Evolutionary conservation across 2,329 filamentous ascomycete species (phyloP), one percentile per base, ranked within the genome.

Genomic region (Fusarium sp.): DNA sequence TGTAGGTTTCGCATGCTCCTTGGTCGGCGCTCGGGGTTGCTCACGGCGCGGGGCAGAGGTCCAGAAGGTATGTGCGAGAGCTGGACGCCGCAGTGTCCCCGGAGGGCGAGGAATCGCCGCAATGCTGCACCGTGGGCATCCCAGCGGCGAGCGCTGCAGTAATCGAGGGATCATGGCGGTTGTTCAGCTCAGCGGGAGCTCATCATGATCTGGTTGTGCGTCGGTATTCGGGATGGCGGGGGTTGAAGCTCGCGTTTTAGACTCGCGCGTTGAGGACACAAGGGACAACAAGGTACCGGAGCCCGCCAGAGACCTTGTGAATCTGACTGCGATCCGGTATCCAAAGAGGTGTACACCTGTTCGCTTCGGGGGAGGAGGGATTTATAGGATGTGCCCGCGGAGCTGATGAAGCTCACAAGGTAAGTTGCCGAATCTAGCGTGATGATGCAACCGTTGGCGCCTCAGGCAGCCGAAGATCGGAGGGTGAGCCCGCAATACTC

Each of bases 151-250:
- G 60, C 80, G 77, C 47, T 72, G 69, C 7, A 80, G 64, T 51
- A 82, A 70, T 77, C 80, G 78, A 63, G 79, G 72, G 60, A 82
- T 79, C 80, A 82, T 82, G 46, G 69, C 77, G 59, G 62, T 55
- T 67, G 52, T 68, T 73, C 57, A 73, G 71, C 59, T 70, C 66
- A 65, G 64, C 39, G 62, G 62, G 66, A 75, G 71, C 66, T 70
- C 75, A 75, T 78, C 62, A 73, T 75, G 71, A 62, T 41, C 15
- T 23, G n/a, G 67, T 55, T 39, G 51, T 9, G 30, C 48, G 39
- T 73, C 62, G 71, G 59, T 34, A 55, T 60, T 66, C 65, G 72
- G 65, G 44, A 73, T 75, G 37, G 66, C 73, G 55, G 74, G 73
- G 73, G 47, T 56, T 13, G 31, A 46, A 18, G 36, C 28, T 47